Evolutionary conservation across 148 eudicot genomes (phyloP).

Genomic region (Vaccinium vitisidaea): DNA sequence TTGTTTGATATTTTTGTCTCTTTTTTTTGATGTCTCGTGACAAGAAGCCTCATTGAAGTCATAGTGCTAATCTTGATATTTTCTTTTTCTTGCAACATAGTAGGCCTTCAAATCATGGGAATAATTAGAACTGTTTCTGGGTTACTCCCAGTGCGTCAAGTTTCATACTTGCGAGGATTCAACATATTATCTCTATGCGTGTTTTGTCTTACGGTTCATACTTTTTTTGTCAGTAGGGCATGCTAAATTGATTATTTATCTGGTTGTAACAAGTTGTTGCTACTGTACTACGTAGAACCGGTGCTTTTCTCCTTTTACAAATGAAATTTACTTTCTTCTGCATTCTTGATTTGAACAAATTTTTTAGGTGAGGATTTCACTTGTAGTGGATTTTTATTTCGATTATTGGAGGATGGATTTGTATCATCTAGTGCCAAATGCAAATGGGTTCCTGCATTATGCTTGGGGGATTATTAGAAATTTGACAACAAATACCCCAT

Average conservation of each 20-base stretch:
- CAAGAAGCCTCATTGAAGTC: neutral
- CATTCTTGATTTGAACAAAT: neutral
- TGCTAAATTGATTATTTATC: neutral
- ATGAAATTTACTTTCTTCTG: neutral
- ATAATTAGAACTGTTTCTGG: neutral
- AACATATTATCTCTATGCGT: too few relatives aligned
- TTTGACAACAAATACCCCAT: neutral
- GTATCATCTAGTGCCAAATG: neutral
- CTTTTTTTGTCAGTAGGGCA: too few relatives aligned
- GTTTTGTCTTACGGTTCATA: neutral
- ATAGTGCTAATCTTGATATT: neutral
- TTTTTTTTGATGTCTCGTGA: neutral
- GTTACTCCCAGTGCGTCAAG: neutral
- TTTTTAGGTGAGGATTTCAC: neutral
- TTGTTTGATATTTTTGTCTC: neutral
- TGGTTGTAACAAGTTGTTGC: neutral
- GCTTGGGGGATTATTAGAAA: neutral
- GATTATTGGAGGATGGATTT: constrained; percentile 6
- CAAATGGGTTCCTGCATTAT: neutral
- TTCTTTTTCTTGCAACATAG: neutral
- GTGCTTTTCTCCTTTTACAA: neutral
- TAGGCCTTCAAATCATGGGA: neutral
- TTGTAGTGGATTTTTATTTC: neutral
- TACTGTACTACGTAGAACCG: neutral
- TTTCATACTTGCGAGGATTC: neutral